phyloP scores from a whole-genome alignment of 139 green algal species.

The Diplosphaera chodatii region DNA sequence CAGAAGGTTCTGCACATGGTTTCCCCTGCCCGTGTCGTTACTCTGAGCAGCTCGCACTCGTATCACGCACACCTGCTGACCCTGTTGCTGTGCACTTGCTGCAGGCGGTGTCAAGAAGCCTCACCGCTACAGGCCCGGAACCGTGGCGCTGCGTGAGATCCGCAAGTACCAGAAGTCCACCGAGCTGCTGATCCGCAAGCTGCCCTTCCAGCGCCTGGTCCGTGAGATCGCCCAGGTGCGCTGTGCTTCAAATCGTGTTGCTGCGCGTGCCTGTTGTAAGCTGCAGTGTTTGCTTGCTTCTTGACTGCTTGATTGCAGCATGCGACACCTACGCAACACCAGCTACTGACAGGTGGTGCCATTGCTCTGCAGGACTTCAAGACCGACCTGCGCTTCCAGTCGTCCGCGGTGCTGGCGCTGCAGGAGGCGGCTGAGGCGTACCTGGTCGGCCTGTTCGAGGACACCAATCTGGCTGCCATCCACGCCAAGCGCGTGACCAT shows the following conservation, averaged over 20 bases:
- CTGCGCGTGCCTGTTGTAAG: too few species aligned
- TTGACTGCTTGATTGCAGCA: too few species aligned
- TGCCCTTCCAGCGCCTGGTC: conserved; percentile 89
- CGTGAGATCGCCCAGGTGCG: conserved; percentile 91
- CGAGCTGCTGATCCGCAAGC: conserved; percentile 82
- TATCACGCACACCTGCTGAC: too few species aligned
- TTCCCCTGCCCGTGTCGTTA: too few species aligned
- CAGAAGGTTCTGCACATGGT: too few species aligned
- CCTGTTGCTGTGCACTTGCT: too few species aligned
- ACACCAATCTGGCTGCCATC: conserved; percentile 96
- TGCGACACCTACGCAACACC: too few species aligned
- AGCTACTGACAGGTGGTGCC: too few species aligned
- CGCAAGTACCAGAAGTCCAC: conserved; percentile 78
- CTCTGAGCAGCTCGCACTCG: too few species aligned
- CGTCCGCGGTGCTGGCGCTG: conserved; percentile 86
- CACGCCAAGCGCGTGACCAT: conserved; percentile 91
- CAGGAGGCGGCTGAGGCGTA: conserved; percentile 98
- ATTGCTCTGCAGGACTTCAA: conserved; percentile 38
- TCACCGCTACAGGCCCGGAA: conserved; percentile 60
- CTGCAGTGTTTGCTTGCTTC: too few species aligned
- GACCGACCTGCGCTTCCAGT: conserved; percentile 65
- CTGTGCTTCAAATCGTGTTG: too few species aligned
- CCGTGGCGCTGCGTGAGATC: conserved; percentile 74
- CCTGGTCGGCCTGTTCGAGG: conserved; percentile 97
- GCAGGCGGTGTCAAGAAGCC: conserved; percentile 62